These are phyloP conservation scores for Saccharomyces pastorianus DNA, from an alignment of 1,139 yeast genomes.

Conservation along the genomic window DNA sequence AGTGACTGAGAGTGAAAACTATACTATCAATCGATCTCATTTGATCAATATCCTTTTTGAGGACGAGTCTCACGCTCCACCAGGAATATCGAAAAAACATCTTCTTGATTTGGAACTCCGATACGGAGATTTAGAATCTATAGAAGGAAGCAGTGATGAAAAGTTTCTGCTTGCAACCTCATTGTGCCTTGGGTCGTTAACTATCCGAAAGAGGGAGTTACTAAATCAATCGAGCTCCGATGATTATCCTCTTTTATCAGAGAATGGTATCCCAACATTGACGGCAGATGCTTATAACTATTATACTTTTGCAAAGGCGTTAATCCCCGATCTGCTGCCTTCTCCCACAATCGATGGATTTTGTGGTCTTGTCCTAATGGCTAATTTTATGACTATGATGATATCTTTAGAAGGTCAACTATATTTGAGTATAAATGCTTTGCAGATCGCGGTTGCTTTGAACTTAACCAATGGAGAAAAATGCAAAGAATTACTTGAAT, in stretches of 20 bases:
- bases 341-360: conserved; percentile 3
- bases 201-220: conserved; percentile 5
- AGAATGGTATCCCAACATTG: neutral
- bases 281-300: neutral
- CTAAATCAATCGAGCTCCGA: neutral
- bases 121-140: conserved; percentile 1
- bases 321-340: neutral
- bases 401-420: conserved; percentile 5
- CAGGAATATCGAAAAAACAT: neutral
- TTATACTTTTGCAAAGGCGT: neutral
- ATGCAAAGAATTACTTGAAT: neutral
- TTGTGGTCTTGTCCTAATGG: conserved; percentile 6
- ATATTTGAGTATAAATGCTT: conserved; percentile 3
- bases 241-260: neutral
- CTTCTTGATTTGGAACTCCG: neutral
- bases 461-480: neutral
- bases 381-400: conserved; percentile 6
- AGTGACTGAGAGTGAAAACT: neutral
- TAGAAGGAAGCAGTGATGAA: conserved; percentile 2
- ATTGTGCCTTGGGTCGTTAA: conserved; percentile 7
- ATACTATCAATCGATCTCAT: neutral
- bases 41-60: neutral
- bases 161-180: conserved; percentile 5
- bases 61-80: neutral
- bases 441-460: conserved; percentile 5